phyloP scores from a whole-genome alignment of 176 grass and related monocot genomes.

The Calamus simplicifolius region DNA sequence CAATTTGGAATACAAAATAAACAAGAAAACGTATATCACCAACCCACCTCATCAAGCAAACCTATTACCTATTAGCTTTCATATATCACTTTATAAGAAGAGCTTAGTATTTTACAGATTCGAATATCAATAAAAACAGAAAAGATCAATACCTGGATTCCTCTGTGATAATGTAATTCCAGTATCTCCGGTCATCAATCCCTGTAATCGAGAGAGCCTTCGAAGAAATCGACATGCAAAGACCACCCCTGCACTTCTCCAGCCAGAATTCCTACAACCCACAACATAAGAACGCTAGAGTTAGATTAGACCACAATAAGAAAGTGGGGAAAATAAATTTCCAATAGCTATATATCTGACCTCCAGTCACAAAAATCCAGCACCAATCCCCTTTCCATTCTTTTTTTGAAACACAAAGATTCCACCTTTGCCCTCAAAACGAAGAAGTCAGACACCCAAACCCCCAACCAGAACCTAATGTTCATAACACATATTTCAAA shows the following conservation, averaged over 20 bases:
- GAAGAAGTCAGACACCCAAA: not conserved
- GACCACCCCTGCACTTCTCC: conserved; percentile 61
- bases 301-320: not conserved
- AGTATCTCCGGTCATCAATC: conserved; percentile 78
- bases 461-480: not conserved
- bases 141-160: conserved; percentile 60
- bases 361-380: no score
- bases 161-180: conserved; percentile 63
- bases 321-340: conserved; percentile 17
- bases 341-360: no score
- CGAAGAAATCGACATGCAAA: conserved; percentile 79
- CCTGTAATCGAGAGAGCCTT: conserved; percentile 77
- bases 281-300: not conserved
- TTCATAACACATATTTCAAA: not conserved
- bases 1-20: no score
- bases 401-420: no score
- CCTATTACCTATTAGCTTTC: no score
- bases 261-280: conserved; percentile 73
- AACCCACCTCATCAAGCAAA: no score
- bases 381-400: no score
- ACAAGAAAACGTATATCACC: no score
- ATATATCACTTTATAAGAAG: no score
- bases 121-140: no score
- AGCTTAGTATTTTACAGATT: no score
- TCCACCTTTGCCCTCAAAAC: not conserved